phyloP scores from a whole-genome alignment of 768 basidiomycete genomes.

The Boletus rubescentipes region DNA sequence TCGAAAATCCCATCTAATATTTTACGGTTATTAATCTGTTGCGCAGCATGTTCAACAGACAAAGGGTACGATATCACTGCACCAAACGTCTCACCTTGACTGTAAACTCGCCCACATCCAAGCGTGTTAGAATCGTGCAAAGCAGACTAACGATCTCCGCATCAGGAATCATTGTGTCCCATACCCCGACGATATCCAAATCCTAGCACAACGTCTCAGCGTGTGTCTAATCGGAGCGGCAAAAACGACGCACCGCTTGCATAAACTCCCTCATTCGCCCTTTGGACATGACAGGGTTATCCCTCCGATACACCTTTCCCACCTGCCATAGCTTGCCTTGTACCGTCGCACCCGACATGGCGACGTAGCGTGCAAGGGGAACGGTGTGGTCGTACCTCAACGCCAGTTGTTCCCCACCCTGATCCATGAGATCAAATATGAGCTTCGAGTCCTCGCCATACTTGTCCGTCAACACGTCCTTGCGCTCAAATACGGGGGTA shows the following conservation, averaged over 20 bases:
- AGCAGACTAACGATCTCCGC: slow-evolving; percentile 84
- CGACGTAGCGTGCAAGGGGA: slow-evolving; percentile 91
- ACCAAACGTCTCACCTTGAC: slow-evolving; percentile 66
- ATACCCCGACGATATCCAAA: slow-evolving; percentile 88
- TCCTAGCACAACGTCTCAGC: slow-evolving; percentile 55
- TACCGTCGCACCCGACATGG: slow-evolving; percentile 86
- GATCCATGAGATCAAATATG: slow-evolving; percentile 96
- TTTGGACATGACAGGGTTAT: slow-evolving; percentile 96
- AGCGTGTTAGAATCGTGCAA: slow-evolving; percentile 73
- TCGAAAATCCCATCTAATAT: slow-evolving; percentile 97
- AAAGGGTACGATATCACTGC: not conserved
- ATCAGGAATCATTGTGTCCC: slow-evolving; percentile 98
- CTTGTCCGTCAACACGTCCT: slow-evolving; percentile 93
- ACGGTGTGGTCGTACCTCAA: slow-evolving; percentile 97
- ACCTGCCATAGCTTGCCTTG: slow-evolving; percentile 93
- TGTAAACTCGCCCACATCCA: slow-evolving; percentile 93
- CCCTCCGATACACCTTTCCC: slow-evolving; percentile 97
- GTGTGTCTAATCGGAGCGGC: not conserved
- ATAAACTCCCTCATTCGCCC: slow-evolving; percentile 98
- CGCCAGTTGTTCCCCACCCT: slow-evolving; percentile 95
- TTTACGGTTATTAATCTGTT: slow-evolving; percentile 91
- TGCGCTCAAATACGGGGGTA: slow-evolving; percentile 97
- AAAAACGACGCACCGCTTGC: slow-evolving; percentile 68
- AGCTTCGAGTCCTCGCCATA: slow-evolving; percentile 98
- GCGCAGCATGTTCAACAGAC: slow-evolving; percentile 1